A percentile compares a stretch with the other conserved stretches of the same genome.
Conservation (phyloP, 1,284 basidiomycete genomes). For the Fistulinella cinereoalba region DNA sequence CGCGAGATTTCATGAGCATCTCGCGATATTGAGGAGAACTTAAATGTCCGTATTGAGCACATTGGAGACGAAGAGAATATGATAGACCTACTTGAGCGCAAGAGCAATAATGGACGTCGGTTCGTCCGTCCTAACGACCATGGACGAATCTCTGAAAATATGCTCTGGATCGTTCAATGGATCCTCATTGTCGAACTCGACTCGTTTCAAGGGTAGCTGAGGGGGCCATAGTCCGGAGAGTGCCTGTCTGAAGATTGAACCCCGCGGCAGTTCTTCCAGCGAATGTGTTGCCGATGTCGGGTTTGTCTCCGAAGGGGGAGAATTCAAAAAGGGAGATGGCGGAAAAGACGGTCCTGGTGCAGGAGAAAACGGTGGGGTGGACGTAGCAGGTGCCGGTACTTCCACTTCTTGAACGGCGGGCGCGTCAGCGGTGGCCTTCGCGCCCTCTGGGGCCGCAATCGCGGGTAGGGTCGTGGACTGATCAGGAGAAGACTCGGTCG, state of each 20-base stretch:
- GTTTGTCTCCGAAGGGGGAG: slow-evolving; percentile 40
- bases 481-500: slow-evolving; percentile 37
- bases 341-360: slow-evolving; percentile 40
- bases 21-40: slow-evolving; percentile 89
- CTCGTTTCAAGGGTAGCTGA: slow-evolving; percentile 44
- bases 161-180: slow-evolving; percentile 79
- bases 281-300: slow-evolving; percentile 56
- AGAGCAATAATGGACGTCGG: slow-evolving; percentile 98
- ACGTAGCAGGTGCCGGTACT: slow-evolving; percentile 16
- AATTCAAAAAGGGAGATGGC: slow-evolving; percentile 52
- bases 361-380: slow-evolving; percentile 32
- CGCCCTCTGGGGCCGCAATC: slow-evolving; percentile 10
- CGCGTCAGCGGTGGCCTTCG: slow-evolving; percentile 7
- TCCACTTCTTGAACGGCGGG: slow-evolving; percentile 16
- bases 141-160: slow-evolving; percentile 92
- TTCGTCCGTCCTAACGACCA: slow-evolving; percentile 96
- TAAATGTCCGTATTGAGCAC: slow-evolving; percentile 4
- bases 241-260: slow-evolving; percentile 78
- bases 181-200: slow-evolving; percentile 59
- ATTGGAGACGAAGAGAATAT: neutral
- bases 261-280: slow-evolving; percentile 52
- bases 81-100: slow-evolving; percentile 71
- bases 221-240: slow-evolving; percentile 77
- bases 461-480: slow-evolving; percentile 32
- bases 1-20: slow-evolving; percentile 72